Evolutionary conservation across 805 yeast species (phyloP).

Genomic region (Clavispora phyllophila): DNA sequence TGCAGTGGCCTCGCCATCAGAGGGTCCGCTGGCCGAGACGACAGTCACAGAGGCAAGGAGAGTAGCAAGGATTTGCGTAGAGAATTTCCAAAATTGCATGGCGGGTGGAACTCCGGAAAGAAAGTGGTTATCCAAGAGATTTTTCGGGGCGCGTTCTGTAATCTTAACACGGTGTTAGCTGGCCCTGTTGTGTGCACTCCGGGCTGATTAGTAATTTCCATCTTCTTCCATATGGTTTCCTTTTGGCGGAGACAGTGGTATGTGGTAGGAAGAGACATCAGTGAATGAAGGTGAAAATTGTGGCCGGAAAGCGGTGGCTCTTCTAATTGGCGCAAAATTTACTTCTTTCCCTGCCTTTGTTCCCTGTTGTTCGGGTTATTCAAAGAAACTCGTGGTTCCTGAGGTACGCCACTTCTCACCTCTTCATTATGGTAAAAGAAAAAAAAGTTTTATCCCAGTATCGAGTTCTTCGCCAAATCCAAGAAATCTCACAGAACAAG

Average conservation of each 20-base stretch:
- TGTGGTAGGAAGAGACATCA: too few species aligned
- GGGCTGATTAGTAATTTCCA: background rate
- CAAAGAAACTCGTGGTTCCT: too few species aligned
- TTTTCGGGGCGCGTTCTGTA: background rate
- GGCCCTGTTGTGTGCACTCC: background rate
- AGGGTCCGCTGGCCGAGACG: conserved; percentile 32
- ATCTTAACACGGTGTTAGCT: conserved; percentile 1
- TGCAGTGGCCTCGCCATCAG: conserved; percentile 62
- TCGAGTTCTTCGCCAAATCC: too few species aligned
- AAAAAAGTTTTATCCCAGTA: too few species aligned
- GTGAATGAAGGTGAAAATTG: too few species aligned
- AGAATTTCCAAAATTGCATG: conserved; percentile 40
- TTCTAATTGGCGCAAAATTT: too few species aligned
- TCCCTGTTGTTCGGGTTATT: too few species aligned
- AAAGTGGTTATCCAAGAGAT: background rate
- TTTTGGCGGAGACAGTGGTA: background rate
- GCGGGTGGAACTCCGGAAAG: background rate
- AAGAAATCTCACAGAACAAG: too few species aligned
- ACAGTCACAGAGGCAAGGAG: conserved; percentile 32
- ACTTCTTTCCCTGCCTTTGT: too few species aligned
- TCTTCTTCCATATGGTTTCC: background rate
- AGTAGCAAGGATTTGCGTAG: conserved; percentile 33
- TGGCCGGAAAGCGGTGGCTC: too few species aligned
- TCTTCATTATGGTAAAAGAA: too few species aligned
- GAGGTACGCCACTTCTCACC: too few species aligned